Conservation (phyloP, 1,284 basidiomycete species). For the Papiliotrema flavescens region DNA sequence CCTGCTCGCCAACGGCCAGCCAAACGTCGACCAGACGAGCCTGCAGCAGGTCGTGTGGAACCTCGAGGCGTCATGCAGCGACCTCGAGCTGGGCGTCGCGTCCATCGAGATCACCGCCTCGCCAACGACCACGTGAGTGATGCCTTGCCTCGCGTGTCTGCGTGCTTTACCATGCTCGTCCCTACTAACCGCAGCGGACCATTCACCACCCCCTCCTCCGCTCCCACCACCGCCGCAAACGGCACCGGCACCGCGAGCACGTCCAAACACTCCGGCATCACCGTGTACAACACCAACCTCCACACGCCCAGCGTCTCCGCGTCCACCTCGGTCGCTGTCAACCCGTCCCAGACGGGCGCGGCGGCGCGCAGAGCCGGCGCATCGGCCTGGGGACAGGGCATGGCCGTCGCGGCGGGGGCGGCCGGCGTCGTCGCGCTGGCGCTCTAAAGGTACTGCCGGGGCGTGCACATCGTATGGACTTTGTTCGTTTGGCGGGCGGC, state of each 20-base stretch:
- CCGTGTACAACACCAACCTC: slow-evolving; percentile 2
- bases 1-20: slow-evolving; percentile 4
- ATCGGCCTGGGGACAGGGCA: not conserved
- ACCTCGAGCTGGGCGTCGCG: not conserved
- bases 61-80: not conserved
- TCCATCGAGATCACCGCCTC: not conserved
- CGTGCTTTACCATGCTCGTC: not conserved
- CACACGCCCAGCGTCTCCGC: not conserved
- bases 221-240: not conserved
- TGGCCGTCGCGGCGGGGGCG: not conserved
- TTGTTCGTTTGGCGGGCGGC: not conserved
- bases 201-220: not conserved
- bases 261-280: slow-evolving; percentile 2
- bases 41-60: slow-evolving; percentile 7
- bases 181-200: not conserved
- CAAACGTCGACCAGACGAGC: not conserved
- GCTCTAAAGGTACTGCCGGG: not conserved
- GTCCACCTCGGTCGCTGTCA: not conserved
- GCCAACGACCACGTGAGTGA: slow-evolving; percentile 5
- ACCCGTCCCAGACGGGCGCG: not conserved
- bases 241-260: not conserved
- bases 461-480: not conserved
- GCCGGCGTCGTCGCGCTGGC: not conserved
- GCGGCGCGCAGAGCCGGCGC: not conserved
- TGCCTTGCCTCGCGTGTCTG: not conserved